These are phyloP conservation scores for Ustilago loliicola DNA, from an alignment of 1,284 basidiomycete genomes.

Conservation along the genomic window DNA sequence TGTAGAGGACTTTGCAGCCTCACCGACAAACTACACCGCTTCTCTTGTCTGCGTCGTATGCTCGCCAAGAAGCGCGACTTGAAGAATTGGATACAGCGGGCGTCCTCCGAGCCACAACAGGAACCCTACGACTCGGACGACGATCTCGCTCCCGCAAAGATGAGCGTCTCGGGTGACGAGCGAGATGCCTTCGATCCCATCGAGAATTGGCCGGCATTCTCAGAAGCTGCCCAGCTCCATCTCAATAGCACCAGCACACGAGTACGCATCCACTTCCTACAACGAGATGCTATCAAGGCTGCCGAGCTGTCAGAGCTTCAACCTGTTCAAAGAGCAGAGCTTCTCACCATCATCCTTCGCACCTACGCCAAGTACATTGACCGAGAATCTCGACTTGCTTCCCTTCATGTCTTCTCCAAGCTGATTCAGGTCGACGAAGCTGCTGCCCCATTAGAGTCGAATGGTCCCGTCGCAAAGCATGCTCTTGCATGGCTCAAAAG, in stretches of 20 bases:
- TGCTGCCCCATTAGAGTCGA: slow-evolving; percentile 66
- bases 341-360: slow-evolving; percentile 80
- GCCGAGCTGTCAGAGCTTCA: slow-evolving; percentile 72
- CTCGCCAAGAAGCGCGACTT: slow-evolving; percentile 54
- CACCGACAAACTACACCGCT: not conserved
- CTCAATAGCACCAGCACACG: slow-evolving; percentile 47
- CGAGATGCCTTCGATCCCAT: slow-evolving; percentile 29
- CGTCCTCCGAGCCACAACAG: slow-evolving; percentile 34
- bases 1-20: not conserved
- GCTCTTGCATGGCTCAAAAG: slow-evolving; percentile 80
- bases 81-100: slow-evolving; percentile 48
- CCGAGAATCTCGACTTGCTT: slow-evolving; percentile 78
- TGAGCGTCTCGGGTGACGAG: slow-evolving; percentile 44
- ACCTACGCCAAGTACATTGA: slow-evolving; percentile 85
- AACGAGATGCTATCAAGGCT: slow-evolving; percentile 35
- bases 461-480: slow-evolving; percentile 76
- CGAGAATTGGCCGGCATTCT: slow-evolving; percentile 57
- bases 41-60: slow-evolving; percentile 24
- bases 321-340: slow-evolving; percentile 77
- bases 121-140: slow-evolving; percentile 66
- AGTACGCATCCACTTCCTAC: slow-evolving; percentile 51
- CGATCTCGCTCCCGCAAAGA: slow-evolving; percentile 57
- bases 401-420: slow-evolving; percentile 77
- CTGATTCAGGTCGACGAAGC: slow-evolving; percentile 76
- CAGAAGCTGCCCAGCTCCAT: slow-evolving; percentile 35